Evolutionary conservation across 352 stramenopile species (phyloP).

Genomic region (Phytopythium cucurbitacearum): DNA sequence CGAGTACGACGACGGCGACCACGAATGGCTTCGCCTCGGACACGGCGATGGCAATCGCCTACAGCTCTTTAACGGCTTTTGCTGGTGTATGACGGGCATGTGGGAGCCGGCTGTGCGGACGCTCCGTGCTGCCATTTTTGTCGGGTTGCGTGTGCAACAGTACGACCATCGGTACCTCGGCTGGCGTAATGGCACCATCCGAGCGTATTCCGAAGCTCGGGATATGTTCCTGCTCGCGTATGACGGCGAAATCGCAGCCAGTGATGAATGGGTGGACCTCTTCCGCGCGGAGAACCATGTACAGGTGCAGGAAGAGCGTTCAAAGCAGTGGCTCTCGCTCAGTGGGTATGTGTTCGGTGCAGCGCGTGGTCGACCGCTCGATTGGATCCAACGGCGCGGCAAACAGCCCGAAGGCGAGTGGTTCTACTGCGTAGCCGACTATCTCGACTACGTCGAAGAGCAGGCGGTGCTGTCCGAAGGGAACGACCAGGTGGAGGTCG

Average conservation of each 20-base stretch:
- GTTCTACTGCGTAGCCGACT: slow-evolving; percentile 64
- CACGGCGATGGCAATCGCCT: slow-evolving; percentile 30
- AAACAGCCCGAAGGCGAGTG: slow-evolving; percentile 13
- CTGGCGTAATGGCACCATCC: slow-evolving; percentile 46
- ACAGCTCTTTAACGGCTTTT: slow-evolving; percentile 64
- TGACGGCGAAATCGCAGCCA: slow-evolving; percentile 20
- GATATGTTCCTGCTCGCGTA: slow-evolving; percentile 56
- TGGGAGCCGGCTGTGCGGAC: slow-evolving; percentile 43
- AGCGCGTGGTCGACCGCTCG: slow-evolving; percentile 34
- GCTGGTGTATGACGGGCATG: slow-evolving; percentile 72
- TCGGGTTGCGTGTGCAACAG: slow-evolving; percentile 40
- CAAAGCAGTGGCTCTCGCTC: slow-evolving; percentile 57
- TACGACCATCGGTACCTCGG: slow-evolving; percentile 45
- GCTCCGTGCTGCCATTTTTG: slow-evolving; percentile 49
- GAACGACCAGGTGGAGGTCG: slow-evolving; percentile 3
- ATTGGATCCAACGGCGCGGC: slow-evolving; percentile 11
- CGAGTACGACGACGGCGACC: slow-evolving; percentile 72
- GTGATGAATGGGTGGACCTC: slow-evolving; percentile 48
- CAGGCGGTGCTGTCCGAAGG: slow-evolving; percentile 9
- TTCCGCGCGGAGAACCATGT: slow-evolving; percentile 55
- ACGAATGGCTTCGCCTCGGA: slow-evolving; percentile 63
- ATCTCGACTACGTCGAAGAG: slow-evolving; percentile 49
- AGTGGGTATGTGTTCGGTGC: slow-evolving; percentile 69
- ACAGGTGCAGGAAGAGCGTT: slow-evolving; percentile 56
- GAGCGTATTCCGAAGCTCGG: slow-evolving; percentile 45